These are phyloP conservation scores for Metschnikowia henanensis DNA, from an alignment of 805 yeast genomes.

Conservation along the genomic window DNA sequence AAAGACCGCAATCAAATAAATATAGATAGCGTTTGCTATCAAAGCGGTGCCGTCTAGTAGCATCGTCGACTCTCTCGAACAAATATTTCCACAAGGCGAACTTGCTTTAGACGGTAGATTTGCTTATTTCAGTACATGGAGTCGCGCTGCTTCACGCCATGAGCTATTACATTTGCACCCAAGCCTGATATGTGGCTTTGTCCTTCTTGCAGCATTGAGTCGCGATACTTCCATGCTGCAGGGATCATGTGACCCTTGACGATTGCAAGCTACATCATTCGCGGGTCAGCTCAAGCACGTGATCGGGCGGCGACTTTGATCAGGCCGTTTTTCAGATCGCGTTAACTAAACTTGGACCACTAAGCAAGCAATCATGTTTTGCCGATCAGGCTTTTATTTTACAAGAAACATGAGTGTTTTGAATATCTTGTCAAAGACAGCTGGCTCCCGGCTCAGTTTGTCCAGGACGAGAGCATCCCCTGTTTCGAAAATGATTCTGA, in stretches of 20 bases:
- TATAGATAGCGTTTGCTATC: slow-evolving; percentile 16
- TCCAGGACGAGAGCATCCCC: slow-evolving; percentile 12
- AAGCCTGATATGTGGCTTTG: neutral
- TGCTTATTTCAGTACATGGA: neutral
- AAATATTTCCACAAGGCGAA: neutral
- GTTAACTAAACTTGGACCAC: too few species aligned
- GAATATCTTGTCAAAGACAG: slow-evolving; percentile 27
- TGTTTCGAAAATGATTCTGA: slow-evolving; percentile 6
- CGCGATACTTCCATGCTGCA: too few species aligned
- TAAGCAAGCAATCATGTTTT: slow-evolving; percentile 26
- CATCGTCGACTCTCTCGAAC: slow-evolving; percentile 6
- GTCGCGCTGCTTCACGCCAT: neutral
- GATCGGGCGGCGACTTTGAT: too few species aligned
- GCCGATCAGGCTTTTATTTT: slow-evolving; percentile 59
- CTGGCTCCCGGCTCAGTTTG: slow-evolving; percentile 20
- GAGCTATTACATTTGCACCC: neutral
- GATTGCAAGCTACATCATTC: neutral
- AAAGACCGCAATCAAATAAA: slow-evolving; percentile 12
- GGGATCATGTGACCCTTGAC: neutral
- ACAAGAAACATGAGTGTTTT: slow-evolving; percentile 51
- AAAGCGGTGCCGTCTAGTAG: slow-evolving; percentile 14
- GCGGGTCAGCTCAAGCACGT: too few species aligned
- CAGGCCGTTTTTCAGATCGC: too few species aligned
- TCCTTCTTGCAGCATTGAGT: neutral
- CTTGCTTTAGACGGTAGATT: neutral